Conservation (phyloP, 352 stramenopile species). For the Globisporangium rhizosaccharum region DNA sequence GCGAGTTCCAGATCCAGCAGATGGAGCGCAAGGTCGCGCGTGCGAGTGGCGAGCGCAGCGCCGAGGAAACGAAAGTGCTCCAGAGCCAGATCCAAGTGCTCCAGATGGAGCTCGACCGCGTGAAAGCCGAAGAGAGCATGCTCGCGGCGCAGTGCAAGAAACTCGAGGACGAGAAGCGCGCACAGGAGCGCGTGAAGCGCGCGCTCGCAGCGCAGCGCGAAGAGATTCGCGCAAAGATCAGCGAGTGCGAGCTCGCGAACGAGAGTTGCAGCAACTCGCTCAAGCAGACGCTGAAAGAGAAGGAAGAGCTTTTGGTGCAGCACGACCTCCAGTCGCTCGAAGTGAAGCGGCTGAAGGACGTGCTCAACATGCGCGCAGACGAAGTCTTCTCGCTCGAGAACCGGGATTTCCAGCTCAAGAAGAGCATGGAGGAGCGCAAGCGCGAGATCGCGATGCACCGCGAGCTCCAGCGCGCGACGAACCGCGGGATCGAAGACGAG, state of each 20-base stretch:
- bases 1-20: conserved; percentile 96
- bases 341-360: conserved; percentile 87
- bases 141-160: conserved; percentile 90
- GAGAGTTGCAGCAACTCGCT: conserved; percentile 80
- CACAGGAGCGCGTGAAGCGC: conserved; percentile 71
- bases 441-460: conserved; percentile 85
- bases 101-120: conserved; percentile 85
- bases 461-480: conserved; percentile 87
- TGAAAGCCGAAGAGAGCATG: conserved; percentile 87
- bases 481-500: conserved; percentile 90
- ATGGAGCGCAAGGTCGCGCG: conserved; percentile 94
- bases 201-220: conserved; percentile 70
- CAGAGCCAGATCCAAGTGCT: conserved; percentile 89
- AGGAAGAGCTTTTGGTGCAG: conserved; percentile 92
- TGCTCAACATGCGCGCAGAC: conserved; percentile 85
- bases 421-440: conserved; percentile 94
- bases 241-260: conserved; percentile 90
- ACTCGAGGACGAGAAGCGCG: conserved; percentile 88
- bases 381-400: conserved; percentile 94
- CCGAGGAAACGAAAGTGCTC: conserved; percentile 92
- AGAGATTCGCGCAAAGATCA: conserved; percentile 77
- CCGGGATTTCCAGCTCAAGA: conserved; percentile 88
- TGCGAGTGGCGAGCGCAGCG: conserved; percentile 89
- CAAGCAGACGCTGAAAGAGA: conserved; percentile 75
- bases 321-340: conserved; percentile 94